Evolutionary conservation across 495 filamentous ascomycete genomes (phyloP), one percentile per base, ranked within the genome.

Genomic region (Trypethelium eluteriae): DNA sequence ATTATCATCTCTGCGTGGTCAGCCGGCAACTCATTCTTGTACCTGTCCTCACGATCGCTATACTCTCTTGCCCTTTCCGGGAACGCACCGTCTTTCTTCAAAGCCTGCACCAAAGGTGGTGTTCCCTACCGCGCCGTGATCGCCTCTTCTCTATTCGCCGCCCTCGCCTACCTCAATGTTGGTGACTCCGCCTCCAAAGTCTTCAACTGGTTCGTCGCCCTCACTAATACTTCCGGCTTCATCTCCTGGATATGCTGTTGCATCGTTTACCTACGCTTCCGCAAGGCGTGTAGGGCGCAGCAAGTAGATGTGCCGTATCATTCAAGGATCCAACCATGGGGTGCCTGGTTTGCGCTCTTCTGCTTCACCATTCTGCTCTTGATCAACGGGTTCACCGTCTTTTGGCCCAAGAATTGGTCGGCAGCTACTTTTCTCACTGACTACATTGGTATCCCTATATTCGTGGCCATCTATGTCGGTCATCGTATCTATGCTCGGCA

Each of bases 1-100:
- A 89, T 93, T 62, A 81, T 90, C 49, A 84, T 88, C 10, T 89
- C 87, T 2, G 89, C 88, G 2, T 88, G 89, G 79, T 85, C 84
- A 7, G 84, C 85, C 25, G 86, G 81, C 41, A 87, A 86, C 69
- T 82, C 82, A 1, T 87, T 85, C 75, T 77, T 88, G 16, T 84
- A 81, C 70, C 74, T 81, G 9, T 79, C 82, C 4, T 84, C 83
- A 2, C 83, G 84, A n/a, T 77, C 74, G 2, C 73, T 84, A 34
- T 79, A 76, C 66, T 73, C 78, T 7, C 73, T 84, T 64, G 78
- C 76, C 0, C 67, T 72, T 25, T 70, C 67, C 38, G 73, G 73
- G 5, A 73, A 74, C 49, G 76, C 76, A 4, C 76, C 76, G 1
- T 50, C 38, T 36, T 66, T 76, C 62, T 74, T 76, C 70, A 73